These are phyloP conservation scores for Tolypocladium album DNA, from an alignment of 2,329 filamentous ascomycete genomes.

Conservation along the genomic window DNA sequence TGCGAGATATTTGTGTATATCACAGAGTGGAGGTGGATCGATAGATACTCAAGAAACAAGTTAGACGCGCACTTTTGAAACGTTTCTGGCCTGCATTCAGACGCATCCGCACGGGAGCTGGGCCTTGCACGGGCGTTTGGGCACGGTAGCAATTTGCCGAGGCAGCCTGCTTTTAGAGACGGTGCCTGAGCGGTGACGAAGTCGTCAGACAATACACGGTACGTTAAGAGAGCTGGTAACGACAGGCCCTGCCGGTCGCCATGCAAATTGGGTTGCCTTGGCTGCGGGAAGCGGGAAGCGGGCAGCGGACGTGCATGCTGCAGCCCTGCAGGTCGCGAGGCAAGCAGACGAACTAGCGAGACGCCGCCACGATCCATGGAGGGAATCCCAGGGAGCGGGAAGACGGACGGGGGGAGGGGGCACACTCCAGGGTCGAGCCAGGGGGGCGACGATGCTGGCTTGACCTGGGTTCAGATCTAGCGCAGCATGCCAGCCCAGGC, in stretches of 20 bases:
- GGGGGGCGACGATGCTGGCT: background rate
- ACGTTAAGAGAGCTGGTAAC: too few relatives aligned
- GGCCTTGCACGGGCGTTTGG: background rate
- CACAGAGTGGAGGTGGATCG: background rate
- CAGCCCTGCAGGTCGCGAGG: background rate
- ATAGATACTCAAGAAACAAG: background rate
- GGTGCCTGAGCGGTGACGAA: background rate
- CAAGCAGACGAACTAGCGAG: background rate
- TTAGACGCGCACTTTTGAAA: background rate
- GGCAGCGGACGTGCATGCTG: background rate
- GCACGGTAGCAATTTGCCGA: background rate
- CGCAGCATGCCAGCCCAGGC: background rate
- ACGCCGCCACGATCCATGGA: background rate
- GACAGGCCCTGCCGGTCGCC: background rate
- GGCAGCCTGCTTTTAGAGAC: background rate
- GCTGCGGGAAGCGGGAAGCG: background rate
- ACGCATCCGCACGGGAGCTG: background rate
- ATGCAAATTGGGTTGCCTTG: background rate
- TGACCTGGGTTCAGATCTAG: background rate
- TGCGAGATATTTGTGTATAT: background rate
- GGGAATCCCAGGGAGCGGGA: background rate
- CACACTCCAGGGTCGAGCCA: background rate
- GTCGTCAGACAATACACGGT: background rate
- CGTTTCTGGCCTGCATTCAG: background rate
- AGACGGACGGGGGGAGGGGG: background rate